These are phyloP conservation scores for Bonia amplexicaulis DNA, from an alignment of 176 grass and related monocot species.

Conservation along the genomic window DNA sequence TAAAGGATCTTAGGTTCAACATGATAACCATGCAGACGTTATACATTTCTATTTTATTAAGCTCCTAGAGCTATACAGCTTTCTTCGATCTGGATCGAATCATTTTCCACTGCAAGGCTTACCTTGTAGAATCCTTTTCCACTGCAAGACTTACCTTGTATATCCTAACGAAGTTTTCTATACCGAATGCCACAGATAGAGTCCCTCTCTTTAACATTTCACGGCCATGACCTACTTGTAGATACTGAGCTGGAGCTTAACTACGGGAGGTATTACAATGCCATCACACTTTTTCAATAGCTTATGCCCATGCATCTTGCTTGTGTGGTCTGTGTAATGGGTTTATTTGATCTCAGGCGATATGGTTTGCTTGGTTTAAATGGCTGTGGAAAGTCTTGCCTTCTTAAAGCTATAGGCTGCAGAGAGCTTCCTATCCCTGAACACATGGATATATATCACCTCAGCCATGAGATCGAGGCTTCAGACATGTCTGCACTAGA, in stretches of 20 bases:
- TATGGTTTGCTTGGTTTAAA: conserved; percentile 87
- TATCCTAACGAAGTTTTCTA: neutral
- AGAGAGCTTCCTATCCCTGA: conserved; percentile 69
- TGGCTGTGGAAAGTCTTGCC: conserved; percentile 82
- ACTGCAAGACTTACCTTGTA: no score
- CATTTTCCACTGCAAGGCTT: neutral
- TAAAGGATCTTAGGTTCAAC: no score
- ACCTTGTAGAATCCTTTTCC: neutral
- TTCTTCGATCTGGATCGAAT: neutral
- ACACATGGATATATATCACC: conserved; percentile 84
- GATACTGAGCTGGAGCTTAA: conserved; percentile 42
- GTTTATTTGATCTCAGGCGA: conserved; percentile 41
- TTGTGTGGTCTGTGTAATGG: neutral
- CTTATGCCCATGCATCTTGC: neutral
- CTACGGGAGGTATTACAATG: conserved; percentile 22
- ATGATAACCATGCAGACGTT: no score
- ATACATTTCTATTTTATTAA: no score
- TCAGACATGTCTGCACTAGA: conserved; percentile 77
- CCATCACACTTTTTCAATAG: neutral
- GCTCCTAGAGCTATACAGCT: no score
- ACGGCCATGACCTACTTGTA: conserved; percentile 41
- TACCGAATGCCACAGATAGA: conserved; percentile 34
- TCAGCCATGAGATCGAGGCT: conserved; percentile 76
- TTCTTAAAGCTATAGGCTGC: conserved; percentile 65
- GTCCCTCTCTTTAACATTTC: conserved; percentile 44